Evolutionary conservation across 164 flowering plant genomes (phyloP).

Genomic region (Umbilicus rupestris): DNA sequence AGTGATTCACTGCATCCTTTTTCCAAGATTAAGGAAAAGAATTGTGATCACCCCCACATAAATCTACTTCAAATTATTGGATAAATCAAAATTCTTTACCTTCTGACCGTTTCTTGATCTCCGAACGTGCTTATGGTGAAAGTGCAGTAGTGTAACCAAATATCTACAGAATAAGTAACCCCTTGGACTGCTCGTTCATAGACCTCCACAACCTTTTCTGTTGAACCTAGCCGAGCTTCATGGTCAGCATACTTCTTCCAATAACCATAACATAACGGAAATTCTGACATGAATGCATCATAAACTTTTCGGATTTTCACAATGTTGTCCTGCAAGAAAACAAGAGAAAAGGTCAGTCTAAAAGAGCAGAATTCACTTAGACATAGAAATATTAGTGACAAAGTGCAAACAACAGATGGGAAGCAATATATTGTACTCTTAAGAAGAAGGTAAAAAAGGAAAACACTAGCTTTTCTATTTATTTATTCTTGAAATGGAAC

Average conservation of each 20-base stretch:
- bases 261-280: conserved; percentile 98
- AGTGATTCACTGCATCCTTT: conserved; percentile 23
- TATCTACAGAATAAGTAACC: conserved; percentile 97
- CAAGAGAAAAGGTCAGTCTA: not conserved
- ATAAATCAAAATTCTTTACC: conserved; percentile 40
- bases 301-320: conserved; percentile 74
- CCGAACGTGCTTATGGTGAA: conserved; percentile 79
- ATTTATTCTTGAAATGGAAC: no score
- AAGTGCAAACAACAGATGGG: not conserved
- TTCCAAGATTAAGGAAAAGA: conserved; percentile 18
- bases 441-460: no score
- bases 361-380: not conserved
- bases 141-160: conserved; percentile 93
- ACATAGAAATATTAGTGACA: not conserved
- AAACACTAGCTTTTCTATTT: no score
- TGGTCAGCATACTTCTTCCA: conserved; percentile 99
- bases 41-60: conserved; percentile 14
- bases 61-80: conserved; percentile 11
- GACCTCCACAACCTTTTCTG: conserved; percentile 87
- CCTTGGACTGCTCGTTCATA: conserved; percentile 91
- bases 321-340: conserved; percentile 53
- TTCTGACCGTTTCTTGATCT: conserved; percentile 80
- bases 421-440: no score
- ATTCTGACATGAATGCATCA: conserved; percentile 90
- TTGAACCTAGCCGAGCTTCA: conserved; percentile 64